Evolutionary conservation across 2,329 filamentous ascomycete genomes (phyloP).

Genomic region (Fusarium humuli): DNA sequence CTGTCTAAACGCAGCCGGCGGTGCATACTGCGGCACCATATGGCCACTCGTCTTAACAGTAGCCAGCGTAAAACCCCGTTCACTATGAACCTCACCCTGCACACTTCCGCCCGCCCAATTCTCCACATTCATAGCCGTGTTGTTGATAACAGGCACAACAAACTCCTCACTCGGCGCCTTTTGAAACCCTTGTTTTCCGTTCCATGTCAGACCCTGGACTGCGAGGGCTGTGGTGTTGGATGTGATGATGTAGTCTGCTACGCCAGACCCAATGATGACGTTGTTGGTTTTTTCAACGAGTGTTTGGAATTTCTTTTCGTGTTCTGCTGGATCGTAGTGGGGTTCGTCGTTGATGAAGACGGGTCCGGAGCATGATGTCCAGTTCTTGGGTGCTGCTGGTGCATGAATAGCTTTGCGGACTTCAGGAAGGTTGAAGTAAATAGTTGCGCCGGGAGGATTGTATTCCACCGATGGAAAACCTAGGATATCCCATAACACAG

Average conservation of each 20-base stretch:
- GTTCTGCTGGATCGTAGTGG: neutral
- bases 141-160: constrained; percentile 15
- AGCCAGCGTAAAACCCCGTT: constrained; percentile 10
- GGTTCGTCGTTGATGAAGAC: constrained; percentile 3
- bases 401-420: constrained; percentile 24
- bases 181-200: constrained; percentile 20
- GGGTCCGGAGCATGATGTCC: constrained; percentile 1
- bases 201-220: constrained; percentile 8
- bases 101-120: constrained; percentile 25
- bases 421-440: constrained; percentile 12
- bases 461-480: constrained; percentile 7
- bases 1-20: constrained; percentile 18
- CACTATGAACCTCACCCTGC: constrained; percentile 8
- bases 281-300: constrained; percentile 22
- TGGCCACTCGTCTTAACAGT: constrained; percentile 24
- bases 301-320: constrained; percentile 19
- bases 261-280: constrained; percentile 12
- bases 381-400: neutral
- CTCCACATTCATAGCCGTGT: constrained; percentile 11
- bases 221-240: constrained; percentile 15
- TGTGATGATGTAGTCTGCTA: constrained; percentile 26
- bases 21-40: constrained; percentile 27
- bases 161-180: constrained; percentile 3
- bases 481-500: neutral
- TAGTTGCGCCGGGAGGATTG: neutral